Base-by-base conservation (phyloP, 2,329 filamentous ascomycete genomes). In the Apiospora marii region DNA sequence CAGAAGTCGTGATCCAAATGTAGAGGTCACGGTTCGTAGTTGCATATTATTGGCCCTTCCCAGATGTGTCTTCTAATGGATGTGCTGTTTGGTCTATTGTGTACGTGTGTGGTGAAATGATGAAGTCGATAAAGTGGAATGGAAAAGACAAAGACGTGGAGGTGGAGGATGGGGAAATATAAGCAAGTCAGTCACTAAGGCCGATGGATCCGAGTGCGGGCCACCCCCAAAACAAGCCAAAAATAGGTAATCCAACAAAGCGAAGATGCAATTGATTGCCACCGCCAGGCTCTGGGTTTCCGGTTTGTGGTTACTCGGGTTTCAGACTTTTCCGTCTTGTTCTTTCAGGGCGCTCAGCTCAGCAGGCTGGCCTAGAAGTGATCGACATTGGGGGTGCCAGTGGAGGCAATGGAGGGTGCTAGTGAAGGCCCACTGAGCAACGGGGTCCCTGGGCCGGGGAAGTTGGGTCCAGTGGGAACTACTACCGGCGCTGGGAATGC, bases 31-130 rank as follows among this genome's bases (percentile, higher is more conserved):
- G 30, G 19, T 64, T n/a, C 58, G 58, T 64, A 41, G 58, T 41
- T 64, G 58, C 58, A 64, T 64, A 41, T 64, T 64, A 64, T 64
- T n/a, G 19, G 8, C 19, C 53, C 53, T 64, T 41, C 58, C 30
- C 30, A n/a, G 16, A 19, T 10, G 14, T 53, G 14, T 34, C 27
- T 58, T 34, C 4, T 37, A 37, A n/a, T 22, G 12, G 14, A 30
- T 34, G 8, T n/a, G n/a, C n/a, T n/a, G n/a, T n/a, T n/a, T n/a
- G n/a, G n/a, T n/a, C n/a, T n/a, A n/a, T n/a, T n/a, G n/a, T n/a
- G n/a, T n/a, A n/a, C n/a, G n/a, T 37, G 30, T 34, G 8, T 41
- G 19, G 16, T 30, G 24, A 49, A 6, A 34, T n/a, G n/a, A n/a
- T 27, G 49, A 27, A 51, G n/a, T 27, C 51, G 16, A 58, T 41